Conservation (phyloP, 2,329 filamentous ascomycete genomes). For the Massarina eburnea region DNA sequence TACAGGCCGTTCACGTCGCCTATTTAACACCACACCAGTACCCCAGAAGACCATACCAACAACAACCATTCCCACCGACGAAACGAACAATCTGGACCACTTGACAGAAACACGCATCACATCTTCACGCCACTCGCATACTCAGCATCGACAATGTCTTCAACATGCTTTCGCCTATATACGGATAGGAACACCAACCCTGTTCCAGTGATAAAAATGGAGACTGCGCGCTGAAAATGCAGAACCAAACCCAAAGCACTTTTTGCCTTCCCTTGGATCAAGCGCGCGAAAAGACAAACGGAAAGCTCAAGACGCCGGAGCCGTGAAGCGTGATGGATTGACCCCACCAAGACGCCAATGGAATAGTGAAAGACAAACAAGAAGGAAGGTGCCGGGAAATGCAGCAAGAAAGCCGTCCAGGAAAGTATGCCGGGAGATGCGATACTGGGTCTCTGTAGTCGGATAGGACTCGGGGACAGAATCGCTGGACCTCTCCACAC, state of each 20-base stretch:
- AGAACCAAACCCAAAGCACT: conserved; percentile 31
- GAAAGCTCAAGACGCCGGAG: conserved; percentile 23
- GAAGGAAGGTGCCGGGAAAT: conserved; percentile 35
- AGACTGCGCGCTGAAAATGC: conserved; percentile 31
- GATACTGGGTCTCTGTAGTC: conserved; percentile 13
- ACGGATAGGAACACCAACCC: conserved; percentile 22
- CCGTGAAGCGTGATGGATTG: conserved; percentile 25
- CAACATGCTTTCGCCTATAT: conserved; percentile 22
- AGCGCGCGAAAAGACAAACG: conserved; percentile 16
- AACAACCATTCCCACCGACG: conserved; percentile 1
- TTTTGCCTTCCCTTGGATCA: conserved; percentile 32
- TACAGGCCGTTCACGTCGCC: background rate
- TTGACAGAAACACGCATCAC: conserved; percentile 7
- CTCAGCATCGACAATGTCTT: conserved; percentile 7
- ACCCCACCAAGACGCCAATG: conserved; percentile 24
- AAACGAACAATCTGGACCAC: conserved; percentile 9
- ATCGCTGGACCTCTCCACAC: conserved; percentile 25
- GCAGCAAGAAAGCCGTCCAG: conserved; percentile 33
- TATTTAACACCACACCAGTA: background rate
- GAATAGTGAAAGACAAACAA: conserved; percentile 32
- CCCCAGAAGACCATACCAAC: conserved; percentile 1
- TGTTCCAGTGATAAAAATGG: conserved; percentile 23
- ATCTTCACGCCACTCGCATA: conserved; percentile 20
- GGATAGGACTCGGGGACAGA: conserved; percentile 18
- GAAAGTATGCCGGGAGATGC: conserved; percentile 27